These are phyloP conservation scores for Pythium myriotylum DNA, from an alignment of 352 stramenopile species.

Conservation along the genomic window DNA sequence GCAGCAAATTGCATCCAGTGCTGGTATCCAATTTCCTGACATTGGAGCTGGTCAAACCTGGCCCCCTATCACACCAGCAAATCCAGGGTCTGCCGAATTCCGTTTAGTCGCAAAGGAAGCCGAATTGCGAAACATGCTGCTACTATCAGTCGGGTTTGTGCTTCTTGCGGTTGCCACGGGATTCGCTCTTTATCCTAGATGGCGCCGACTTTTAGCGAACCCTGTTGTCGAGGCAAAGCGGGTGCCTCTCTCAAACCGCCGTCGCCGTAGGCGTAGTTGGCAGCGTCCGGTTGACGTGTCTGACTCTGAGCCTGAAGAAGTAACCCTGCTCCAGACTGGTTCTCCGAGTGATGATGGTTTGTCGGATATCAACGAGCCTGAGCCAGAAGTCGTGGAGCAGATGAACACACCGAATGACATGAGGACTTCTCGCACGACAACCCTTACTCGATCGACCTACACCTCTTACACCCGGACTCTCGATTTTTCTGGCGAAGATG, in stretches of 20 bases:
- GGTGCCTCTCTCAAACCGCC: background rate
- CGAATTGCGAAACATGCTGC: conserved; percentile 15
- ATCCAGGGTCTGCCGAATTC: background rate
- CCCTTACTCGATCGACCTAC: background rate
- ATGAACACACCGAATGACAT: background rate
- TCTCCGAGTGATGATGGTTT: conserved; percentile 15
- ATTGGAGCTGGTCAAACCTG: too few relatives aligned
- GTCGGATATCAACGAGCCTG: conserved; percentile 19
- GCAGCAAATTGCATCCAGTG: conserved; percentile 6
- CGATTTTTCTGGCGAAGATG: background rate
- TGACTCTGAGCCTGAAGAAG: conserved; percentile 26
- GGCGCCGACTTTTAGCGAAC: conserved; percentile 8
- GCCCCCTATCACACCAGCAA: background rate
- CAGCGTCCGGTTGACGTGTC: conserved; percentile 7
- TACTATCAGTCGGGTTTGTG: conserved; percentile 19
- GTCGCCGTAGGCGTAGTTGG: conserved; percentile 17
- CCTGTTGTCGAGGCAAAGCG: conserved; percentile 5
- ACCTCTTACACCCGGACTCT: background rate
- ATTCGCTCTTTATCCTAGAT: conserved; percentile 16
- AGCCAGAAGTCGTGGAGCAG: conserved; percentile 26
- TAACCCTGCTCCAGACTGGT: conserved; percentile 17
- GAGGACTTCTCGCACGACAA: too few relatives aligned
- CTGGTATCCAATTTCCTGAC: background rate
- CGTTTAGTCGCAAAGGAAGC: conserved; percentile 14
- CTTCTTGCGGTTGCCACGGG: conserved; percentile 8